Percentiles rank a stretch among this genome's conserved stretches.
Conservation (phyloP, 345 rosid genomes). For the Sisymbrium altissimum region DNA sequence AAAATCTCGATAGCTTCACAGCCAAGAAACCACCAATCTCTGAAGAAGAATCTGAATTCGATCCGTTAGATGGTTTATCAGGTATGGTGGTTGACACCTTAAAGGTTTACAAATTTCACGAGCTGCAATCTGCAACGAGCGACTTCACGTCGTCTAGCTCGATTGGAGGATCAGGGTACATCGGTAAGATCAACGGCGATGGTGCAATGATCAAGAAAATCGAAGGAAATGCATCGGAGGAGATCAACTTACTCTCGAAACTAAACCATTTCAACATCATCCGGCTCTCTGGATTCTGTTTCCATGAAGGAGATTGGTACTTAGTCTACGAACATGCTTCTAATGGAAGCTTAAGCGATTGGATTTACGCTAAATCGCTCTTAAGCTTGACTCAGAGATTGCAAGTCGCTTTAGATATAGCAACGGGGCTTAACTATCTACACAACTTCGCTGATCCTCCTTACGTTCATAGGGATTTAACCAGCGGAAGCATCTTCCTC, state of each 20-base stretch:
- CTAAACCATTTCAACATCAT: constrained; percentile 68
- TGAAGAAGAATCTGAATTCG: constrained; percentile 31
- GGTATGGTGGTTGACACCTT: constrained; percentile 53
- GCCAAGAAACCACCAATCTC: constrained; percentile 33
- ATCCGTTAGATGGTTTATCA: constrained; percentile 42
- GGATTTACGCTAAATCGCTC: constrained; percentile 47
- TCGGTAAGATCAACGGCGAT: constrained; percentile 63
- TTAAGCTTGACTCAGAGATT: constrained; percentile 59
- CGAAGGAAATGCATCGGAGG: constrained; percentile 63
- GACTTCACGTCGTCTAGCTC: constrained; percentile 52
- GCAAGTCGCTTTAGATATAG: constrained; percentile 64
- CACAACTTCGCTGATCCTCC: constrained; percentile 47
- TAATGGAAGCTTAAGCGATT: constrained; percentile 66
- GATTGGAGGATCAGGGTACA: constrained; percentile 57
- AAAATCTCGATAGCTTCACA: constrained; percentile 33
- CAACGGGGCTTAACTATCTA: constrained; percentile 73
- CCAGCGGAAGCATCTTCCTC: constrained; percentile 62
- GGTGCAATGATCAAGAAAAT: constrained; percentile 72
- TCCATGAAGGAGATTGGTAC: constrained; percentile 62
- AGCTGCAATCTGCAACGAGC: constrained; percentile 60
- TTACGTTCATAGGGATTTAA: constrained; percentile 63
- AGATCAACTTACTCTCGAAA: constrained; percentile 56
- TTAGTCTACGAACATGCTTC: constrained; percentile 69
- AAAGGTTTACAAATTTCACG: constrained; percentile 54
- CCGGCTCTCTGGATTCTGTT: constrained; percentile 70